Base-by-base conservation (phyloP, 371 early-diverging fungal species). In the Haplosporangium sp. region DNA sequence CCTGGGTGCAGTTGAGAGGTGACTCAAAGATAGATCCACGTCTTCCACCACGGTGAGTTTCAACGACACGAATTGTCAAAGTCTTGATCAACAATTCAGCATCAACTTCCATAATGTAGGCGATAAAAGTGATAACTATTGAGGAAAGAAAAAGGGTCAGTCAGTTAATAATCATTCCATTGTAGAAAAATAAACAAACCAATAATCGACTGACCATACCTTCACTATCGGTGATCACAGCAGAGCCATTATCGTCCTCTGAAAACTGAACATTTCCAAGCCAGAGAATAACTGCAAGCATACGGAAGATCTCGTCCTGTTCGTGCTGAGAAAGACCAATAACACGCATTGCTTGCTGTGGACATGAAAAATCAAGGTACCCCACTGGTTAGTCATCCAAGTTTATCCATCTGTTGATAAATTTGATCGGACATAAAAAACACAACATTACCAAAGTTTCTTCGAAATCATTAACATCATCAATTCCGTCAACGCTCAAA, bases 241-340 rank as follows among this genome's bases (percentile, higher is more conserved):
- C 88, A 65, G 89, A 89, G 10, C 89, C 92, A 55, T 84, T 85
- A 66, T 90, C 89, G 27, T 87, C 87, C 79, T 95, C 95, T 19
- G 73, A 86, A 82, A 94, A 95, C 60, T 92, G 84, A 44, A 93
- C 84, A 67, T 96, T 95, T 67, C 96, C 95, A 64, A 94, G 77
- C 94, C 95, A 95, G 69, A 96, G 87, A 66, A 96, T 90, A 42
- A 91, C 88, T 6, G 96, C 92, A 53, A 96, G 84, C 85, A 94
- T 92, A 64, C 92, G 89, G 78, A 93, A 93, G 57, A 96, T 93
- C 63, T 92, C 90, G 71, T 91, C 90, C 76, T 94, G 92, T 71
- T 95, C 95, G 15, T 86, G 83, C 48, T 91, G 83, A 39, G 88
- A 81, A 39, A 95, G 83, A 5, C 95, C 96, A 84, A 94, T 92